These are phyloP conservation scores for Aspergillus awamori DNA, from an alignment of 2,329 filamentous ascomycete genomes.

Conservation along the genomic window DNA sequence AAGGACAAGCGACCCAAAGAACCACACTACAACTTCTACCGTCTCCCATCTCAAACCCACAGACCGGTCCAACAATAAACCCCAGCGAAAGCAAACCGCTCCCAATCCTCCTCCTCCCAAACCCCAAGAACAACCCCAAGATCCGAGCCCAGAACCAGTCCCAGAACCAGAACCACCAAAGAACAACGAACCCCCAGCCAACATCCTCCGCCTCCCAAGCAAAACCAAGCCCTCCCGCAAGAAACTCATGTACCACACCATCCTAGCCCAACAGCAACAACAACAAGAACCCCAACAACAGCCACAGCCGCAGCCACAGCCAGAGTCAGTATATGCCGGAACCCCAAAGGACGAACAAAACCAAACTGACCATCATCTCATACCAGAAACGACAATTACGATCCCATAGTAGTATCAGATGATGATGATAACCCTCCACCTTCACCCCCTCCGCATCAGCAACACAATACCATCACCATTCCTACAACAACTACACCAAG, in stretches of 20 bases:
- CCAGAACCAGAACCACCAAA: neutral
- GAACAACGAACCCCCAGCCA: slow-evolving; percentile 19
- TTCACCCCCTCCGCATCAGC: neutral
- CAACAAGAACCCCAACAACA: slow-evolving; percentile 8
- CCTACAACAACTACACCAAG: neutral
- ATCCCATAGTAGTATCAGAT: too few species aligned
- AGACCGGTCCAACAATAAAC: neutral
- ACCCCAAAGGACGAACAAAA: too few species aligned
- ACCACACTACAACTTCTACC: too few species aligned
- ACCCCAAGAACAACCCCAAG: slow-evolving; percentile 6
- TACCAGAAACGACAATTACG: too few species aligned
- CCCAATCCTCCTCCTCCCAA: neutral
- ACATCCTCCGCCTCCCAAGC: slow-evolving; percentile 37
- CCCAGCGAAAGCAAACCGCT: neutral
- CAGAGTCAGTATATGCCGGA: slow-evolving; percentile 36
- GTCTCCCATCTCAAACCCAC: neutral
- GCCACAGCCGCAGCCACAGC: slow-evolving; percentile 5
- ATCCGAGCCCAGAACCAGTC: neutral
- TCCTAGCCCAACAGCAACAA: slow-evolving; percentile 9
- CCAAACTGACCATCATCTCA: too few species aligned
- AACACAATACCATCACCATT: neutral
- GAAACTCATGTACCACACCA: slow-evolving; percentile 48
- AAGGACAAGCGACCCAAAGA: too few species aligned
- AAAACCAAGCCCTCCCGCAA: slow-evolving; percentile 37
- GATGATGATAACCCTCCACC: neutral